Conservation (phyloP, 805 yeast genomes). For the Lipomyces yamadae region DNA sequence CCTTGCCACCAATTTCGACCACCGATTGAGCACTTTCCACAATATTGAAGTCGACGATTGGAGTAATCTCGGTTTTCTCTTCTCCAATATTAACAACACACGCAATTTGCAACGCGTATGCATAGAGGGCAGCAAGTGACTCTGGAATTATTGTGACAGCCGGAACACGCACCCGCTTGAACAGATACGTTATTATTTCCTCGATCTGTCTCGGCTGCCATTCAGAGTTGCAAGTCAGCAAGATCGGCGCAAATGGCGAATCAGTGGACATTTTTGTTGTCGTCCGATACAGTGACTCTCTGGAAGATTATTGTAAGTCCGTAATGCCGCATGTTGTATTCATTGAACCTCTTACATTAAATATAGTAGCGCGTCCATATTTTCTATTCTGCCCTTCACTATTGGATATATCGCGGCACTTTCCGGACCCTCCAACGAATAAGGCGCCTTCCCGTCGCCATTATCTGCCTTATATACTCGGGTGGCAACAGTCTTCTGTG, state of each 20-base stretch:
- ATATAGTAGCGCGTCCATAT: slow-evolving; percentile 72
- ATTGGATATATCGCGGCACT: slow-evolving; percentile 65
- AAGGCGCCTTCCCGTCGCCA: slow-evolving; percentile 45
- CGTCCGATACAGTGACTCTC: slow-evolving; percentile 55
- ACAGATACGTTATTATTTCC: slow-evolving; percentile 69
- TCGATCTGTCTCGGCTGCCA: slow-evolving; percentile 78
- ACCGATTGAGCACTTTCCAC: slow-evolving; percentile 59
- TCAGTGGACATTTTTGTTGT: slow-evolving; percentile 43
- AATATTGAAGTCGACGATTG: slow-evolving; percentile 75
- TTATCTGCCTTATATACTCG: slow-evolving; percentile 60
- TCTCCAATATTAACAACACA: slow-evolving; percentile 81
- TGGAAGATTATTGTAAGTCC: slow-evolving; percentile 44
- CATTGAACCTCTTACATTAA: slow-evolving; percentile 51
- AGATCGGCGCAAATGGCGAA: slow-evolving; percentile 62
- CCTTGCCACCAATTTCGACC: slow-evolving; percentile 64
- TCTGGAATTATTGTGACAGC: slow-evolving; percentile 73
- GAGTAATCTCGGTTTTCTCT: slow-evolving; percentile 74
- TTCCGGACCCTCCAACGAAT: slow-evolving; percentile 50
- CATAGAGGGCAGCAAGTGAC: slow-evolving; percentile 72
- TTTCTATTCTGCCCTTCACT: slow-evolving; percentile 62
- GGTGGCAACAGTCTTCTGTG: slow-evolving; percentile 78
- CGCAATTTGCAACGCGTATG: slow-evolving; percentile 65
- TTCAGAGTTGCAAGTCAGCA: slow-evolving; percentile 65
- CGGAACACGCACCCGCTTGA: slow-evolving; percentile 73
- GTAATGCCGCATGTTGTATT: background rate